Conservation (phyloP, 352 stramenopile species). For the Phytophthora pluvialis region DNA sequence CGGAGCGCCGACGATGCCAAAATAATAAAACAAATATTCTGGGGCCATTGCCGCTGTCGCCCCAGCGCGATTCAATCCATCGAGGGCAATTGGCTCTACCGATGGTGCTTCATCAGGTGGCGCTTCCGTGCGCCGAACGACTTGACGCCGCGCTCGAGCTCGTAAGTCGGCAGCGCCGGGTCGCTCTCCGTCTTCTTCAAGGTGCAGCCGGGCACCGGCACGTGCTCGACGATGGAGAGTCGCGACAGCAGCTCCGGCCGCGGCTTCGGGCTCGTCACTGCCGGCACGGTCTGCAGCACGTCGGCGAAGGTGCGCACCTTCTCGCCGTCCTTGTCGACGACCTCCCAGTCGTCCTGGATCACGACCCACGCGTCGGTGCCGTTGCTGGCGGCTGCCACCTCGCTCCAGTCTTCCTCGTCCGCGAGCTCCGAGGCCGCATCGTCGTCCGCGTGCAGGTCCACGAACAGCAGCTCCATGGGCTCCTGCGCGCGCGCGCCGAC, state of each 20-base stretch:
- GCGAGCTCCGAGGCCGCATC: slow-evolving; percentile 34
- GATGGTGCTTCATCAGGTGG: slow-evolving; percentile 43
- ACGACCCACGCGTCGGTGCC: slow-evolving; percentile 53
- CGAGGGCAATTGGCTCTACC: slow-evolving; percentile 25
- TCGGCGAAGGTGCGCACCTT: slow-evolving; percentile 68
- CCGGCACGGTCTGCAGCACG: slow-evolving; percentile 39
- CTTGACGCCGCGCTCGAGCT: slow-evolving; percentile 51
- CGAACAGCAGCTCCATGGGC: slow-evolving; percentile 38
- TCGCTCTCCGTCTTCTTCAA: slow-evolving; percentile 30
- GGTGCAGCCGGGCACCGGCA: slow-evolving; percentile 11
- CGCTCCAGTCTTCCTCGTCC: slow-evolving; percentile 66
- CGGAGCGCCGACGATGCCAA: slow-evolving; percentile 12
- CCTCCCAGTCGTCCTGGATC: slow-evolving; percentile 78
- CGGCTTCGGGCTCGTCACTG: neutral
- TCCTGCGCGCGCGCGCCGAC: slow-evolving; percentile 4
- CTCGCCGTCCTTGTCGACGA: slow-evolving; percentile 59
- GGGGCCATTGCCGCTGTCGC: slow-evolving; percentile 17
- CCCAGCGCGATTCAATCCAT: slow-evolving; percentile 15
- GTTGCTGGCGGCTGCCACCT: slow-evolving; percentile 40
- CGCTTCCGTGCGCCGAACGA: slow-evolving; percentile 69
- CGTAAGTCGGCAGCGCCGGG: slow-evolving; percentile 23
- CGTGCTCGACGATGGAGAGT: slow-evolving; percentile 34
- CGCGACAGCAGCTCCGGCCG: slow-evolving; percentile 19
- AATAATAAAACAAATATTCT: slow-evolving; percentile 42
- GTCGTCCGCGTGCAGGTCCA: slow-evolving; percentile 47